A percentile compares a stretch with the other conserved stretches of the same genome.
phyloP scores from a whole-genome alignment of 305 asterid genomes.

The Stenogyne calaminthoides region DNA sequence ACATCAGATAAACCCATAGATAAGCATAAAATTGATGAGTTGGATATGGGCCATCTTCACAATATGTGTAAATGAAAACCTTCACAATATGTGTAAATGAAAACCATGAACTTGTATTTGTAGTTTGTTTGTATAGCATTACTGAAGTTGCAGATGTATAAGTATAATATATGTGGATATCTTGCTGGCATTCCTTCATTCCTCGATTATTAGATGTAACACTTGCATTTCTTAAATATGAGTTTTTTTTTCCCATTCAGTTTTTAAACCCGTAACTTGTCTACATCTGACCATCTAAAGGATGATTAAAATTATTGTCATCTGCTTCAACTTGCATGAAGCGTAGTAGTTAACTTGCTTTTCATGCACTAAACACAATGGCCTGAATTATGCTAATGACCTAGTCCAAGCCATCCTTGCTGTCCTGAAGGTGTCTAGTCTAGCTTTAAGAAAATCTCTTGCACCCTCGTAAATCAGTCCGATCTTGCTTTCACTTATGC shows the following conservation, averaged over 20 bases:
- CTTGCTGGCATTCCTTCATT: slow-evolving; percentile 16
- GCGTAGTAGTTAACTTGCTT: neutral
- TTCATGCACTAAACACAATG: slow-evolving; percentile 12
- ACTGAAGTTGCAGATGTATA: neutral
- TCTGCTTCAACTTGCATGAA: slow-evolving; percentile 12
- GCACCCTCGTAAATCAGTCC: neutral
- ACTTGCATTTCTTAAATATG: slow-evolving; percentile 1
- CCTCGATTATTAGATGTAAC: slow-evolving; percentile 1
- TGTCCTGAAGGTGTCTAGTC: neutral
- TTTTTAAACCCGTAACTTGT: slow-evolving; percentile 2
- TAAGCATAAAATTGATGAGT: neutral
- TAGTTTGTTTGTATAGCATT: neutral
- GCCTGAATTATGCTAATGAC: slow-evolving; percentile 1
- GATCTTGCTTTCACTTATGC: slow-evolving; percentile 1
- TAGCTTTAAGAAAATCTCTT: slow-evolving; percentile 10
- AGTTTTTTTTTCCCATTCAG: neutral
- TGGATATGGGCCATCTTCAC: neutral
- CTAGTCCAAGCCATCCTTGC: neutral
- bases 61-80: no score
- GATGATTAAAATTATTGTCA: neutral
- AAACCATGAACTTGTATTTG: neutral
- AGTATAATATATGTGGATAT: slow-evolving; percentile 1
- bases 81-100: no score
- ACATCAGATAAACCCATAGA: neutral
- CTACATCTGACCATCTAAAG: slow-evolving; percentile 10